These are phyloP conservation scores for Leccinum imitatum DNA, from an alignment of 768 basidiomycete species.

Conservation along the genomic window DNA sequence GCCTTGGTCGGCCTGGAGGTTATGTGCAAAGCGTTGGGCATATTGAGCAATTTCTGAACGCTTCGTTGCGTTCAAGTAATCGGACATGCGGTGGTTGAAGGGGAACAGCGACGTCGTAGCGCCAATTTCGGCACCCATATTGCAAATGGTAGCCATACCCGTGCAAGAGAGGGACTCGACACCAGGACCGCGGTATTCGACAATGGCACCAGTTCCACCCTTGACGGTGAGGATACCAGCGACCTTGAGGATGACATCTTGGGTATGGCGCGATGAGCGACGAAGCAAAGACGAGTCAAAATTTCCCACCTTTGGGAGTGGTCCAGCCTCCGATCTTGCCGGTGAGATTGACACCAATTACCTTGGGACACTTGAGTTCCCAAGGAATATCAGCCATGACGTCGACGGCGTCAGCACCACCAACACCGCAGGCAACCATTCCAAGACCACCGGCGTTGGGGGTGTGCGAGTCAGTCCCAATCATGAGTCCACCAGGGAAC, in stretches of 20 bases:
- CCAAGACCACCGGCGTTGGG: constrained; percentile 99
- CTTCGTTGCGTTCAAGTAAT: constrained; percentile 94
- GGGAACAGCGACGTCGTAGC: constrained; percentile 99
- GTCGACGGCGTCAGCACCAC: constrained; percentile 98
- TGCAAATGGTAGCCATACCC: constrained; percentile 99
- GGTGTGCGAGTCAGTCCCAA: constrained; percentile 99
- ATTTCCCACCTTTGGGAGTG: constrained; percentile 80
- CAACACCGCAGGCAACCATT: constrained; percentile 99
- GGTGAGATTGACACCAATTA: constrained; percentile 95
- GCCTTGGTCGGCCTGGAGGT: constrained; percentile 82
- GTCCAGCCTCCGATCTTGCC: constrained; percentile 98
- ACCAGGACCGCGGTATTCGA: constrained; percentile 95
- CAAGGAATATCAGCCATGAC: constrained; percentile 98
- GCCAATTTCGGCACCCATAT: constrained; percentile 99
- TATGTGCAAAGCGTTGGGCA: constrained; percentile 85
- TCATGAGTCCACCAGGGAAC: constrained; percentile 99
- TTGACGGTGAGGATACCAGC: constrained; percentile 99
- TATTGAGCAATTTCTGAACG: constrained; percentile 86
- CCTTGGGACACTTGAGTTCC: constrained; percentile 99
- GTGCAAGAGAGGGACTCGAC: constrained; percentile 96
- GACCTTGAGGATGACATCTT: constrained; percentile 98
- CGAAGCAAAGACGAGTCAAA: background rate
- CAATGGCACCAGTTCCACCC: constrained; percentile 98
- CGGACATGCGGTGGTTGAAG: constrained; percentile 92
- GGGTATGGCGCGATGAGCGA: constrained; percentile 11